Base-by-base conservation (phyloP, 106 monocot genomes). In the Dioscorea zingiberensis region DNA sequence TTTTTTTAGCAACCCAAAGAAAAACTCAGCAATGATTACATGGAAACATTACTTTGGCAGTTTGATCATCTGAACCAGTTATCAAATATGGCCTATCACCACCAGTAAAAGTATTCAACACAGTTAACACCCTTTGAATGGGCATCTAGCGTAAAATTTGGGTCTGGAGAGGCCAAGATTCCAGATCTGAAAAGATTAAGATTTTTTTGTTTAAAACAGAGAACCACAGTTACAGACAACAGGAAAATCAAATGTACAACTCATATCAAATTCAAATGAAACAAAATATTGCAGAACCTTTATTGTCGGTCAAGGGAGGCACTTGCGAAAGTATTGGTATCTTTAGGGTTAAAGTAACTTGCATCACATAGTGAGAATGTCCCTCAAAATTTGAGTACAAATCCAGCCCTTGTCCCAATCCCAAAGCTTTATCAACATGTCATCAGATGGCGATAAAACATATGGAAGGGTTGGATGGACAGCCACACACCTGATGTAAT, bases 391-490 rank as follows among this genome's bases (percentile, higher is more conserved):
- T 64, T 91, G 95, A 74, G 88, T 97, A 32, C 95, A 97, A 16
- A 77, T 79, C 91, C 91, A 97, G 63, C 85, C 85, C 56, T 97
- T 97, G 27, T 97, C 95, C 95, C 91, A 97, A 62, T 97, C 95
- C 95, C 95, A 97, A 28, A 97, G 82, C 71, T 97, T 97, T 69
- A 97, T 97, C 74, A 91, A 63, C 95, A 97, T 97, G 74, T 97
- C 91, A 79, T 91, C 95, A 71, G 95, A 97, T 44, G 95, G 88
- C 63, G 95, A 97, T 58, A 97, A 59, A 58, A 97, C 88, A 75
- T 83, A 97, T 38, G 95, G 95, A 73, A 91, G 88, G 3, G 87
- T 97, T 63, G 95, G 95, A 63, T 97, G 91, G n/a, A 97, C 95
- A 63, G 88, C 85, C 23, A 97, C 95, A 83, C 91, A 97, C 72